phyloP scores from a whole-genome alignment of 129 eudicot species.

The Flaveria trinervia region DNA sequence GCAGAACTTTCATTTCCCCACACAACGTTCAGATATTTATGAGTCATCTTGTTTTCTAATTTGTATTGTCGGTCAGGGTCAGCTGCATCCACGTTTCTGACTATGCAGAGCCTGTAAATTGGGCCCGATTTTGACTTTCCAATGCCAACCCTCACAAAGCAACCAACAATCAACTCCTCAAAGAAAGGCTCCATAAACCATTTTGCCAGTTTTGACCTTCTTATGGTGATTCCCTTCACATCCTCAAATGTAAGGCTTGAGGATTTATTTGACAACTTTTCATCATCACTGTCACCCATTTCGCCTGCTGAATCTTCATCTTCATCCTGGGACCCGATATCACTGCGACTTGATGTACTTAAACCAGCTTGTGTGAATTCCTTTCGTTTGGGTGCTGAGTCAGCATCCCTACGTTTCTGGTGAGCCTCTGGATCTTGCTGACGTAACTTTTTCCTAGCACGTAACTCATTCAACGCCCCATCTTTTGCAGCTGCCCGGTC shows the following conservation, averaged over 20 bases:
- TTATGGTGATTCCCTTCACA: conserved; percentile 71
- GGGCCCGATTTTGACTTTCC: conserved; percentile 84
- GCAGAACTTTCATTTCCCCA: conserved; percentile 96
- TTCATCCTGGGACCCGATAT: conserved; percentile 60
- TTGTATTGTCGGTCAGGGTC: conserved; percentile 79
- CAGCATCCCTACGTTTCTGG: conserved; percentile 45
- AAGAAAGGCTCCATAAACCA: conserved; percentile 98
- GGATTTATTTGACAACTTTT: conserved; percentile 49
- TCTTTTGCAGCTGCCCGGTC: conserved; percentile 62
- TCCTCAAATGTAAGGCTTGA: conserved; percentile 60
- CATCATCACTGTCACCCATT: conserved; percentile 57
- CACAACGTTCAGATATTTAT: conserved; percentile 73
- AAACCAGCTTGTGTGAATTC: conserved; percentile 39
- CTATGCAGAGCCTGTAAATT: conserved; percentile 81
- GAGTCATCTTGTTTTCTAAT: conserved; percentile 79
- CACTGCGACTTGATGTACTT: conserved; percentile 60
- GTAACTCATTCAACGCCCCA: conserved; percentile 62
- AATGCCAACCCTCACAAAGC: conserved; percentile 94
- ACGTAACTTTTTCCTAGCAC: conserved; percentile 48
- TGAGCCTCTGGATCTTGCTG: conserved; percentile 64
- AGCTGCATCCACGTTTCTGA: conserved; percentile 84
- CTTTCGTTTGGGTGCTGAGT: conserved; percentile 56
- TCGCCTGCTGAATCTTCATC: conserved; percentile 70
- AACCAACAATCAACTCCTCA: conserved; percentile 85
- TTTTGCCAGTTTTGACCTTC: conserved; percentile 81